phyloP scores from a whole-genome alignment of 1,284 basidiomycete species.

The Trichosporon sp. region DNA sequence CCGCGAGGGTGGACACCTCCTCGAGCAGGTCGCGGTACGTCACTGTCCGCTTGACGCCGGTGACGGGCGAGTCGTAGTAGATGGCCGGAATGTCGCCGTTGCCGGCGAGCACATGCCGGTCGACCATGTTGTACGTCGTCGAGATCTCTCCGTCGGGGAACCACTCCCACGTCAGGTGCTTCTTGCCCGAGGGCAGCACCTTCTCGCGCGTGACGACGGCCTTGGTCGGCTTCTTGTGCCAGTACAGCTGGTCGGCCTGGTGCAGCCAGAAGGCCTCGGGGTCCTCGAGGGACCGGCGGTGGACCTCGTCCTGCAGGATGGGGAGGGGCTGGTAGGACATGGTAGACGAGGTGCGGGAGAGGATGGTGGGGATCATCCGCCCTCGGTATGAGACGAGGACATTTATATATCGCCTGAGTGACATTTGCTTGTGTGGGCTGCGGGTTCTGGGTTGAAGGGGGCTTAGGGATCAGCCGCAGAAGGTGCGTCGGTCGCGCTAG shows the following conservation, averaged over 20 bases:
- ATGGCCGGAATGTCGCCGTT: conserved; percentile 31
- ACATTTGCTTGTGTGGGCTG: not conserved
- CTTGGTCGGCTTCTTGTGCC: conserved; percentile 33
- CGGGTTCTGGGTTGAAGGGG: too few species aligned
- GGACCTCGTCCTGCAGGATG: conserved; percentile 33
- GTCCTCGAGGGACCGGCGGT: conserved; percentile 30
- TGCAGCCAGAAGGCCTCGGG: conserved; percentile 33
- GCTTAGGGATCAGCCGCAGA: not conserved
- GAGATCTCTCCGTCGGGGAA: conserved; percentile 36
- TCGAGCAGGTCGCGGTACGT: conserved; percentile 79
- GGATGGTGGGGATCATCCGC: not conserved
- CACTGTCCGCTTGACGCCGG: conserved; percentile 56
- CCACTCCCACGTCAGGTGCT: conserved; percentile 35
- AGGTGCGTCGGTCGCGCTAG: not conserved
- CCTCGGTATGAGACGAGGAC: not conserved
- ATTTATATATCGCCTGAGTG: conserved; percentile 9
- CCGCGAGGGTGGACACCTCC: conserved; percentile 82
- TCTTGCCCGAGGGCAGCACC: conserved; percentile 23
- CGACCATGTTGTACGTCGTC: conserved; percentile 34
- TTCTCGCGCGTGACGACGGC: conserved; percentile 23
- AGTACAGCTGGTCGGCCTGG: conserved; percentile 35
- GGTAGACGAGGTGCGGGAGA: not conserved
- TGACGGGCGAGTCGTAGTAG: conserved; percentile 36
- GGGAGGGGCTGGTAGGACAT: conserved; percentile 19
- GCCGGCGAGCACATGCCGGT: conserved; percentile 34